A percentile compares a stretch with the other conserved stretches of the same genome.
Evolutionary conservation across 1,284 basidiomycete genomes (phyloP).

Genomic region (Moniliophthora roreri): DNA sequence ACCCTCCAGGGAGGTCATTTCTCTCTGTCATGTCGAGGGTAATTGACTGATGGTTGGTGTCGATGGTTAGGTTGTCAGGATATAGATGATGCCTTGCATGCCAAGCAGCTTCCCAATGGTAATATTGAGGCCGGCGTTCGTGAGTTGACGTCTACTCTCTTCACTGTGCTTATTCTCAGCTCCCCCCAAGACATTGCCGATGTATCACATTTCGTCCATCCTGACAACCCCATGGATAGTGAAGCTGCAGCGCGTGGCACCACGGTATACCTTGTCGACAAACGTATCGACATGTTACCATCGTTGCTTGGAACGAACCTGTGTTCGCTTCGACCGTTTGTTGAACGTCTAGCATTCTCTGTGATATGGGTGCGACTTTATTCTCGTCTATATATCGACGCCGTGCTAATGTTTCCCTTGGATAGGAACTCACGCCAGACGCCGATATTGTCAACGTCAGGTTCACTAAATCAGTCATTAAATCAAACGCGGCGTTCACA

Average conservation of each 20-base stretch:
- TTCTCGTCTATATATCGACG: slow-evolving; percentile 1
- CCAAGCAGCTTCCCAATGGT: slow-evolving; percentile 84
- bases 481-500: slow-evolving; percentile 95
- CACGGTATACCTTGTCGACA: slow-evolving; percentile 98
- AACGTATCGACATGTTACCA: slow-evolving; percentile 98
- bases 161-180: background rate
- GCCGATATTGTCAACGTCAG: slow-evolving; percentile 90
- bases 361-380: slow-evolving; percentile 83
- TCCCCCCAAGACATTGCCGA: slow-evolving; percentile 88
- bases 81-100: slow-evolving; percentile 99
- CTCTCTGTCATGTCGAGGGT: too few species aligned
- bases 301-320: slow-evolving; percentile 93
- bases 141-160: slow-evolving; percentile 48
- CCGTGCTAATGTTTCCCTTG: slow-evolving; percentile 8
- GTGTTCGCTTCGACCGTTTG: slow-evolving; percentile 90
- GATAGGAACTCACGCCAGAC: slow-evolving; percentile 80
- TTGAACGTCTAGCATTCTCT: slow-evolving; percentile 95
- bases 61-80: slow-evolving; percentile 82
- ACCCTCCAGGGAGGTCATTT: slow-evolving; percentile 78
- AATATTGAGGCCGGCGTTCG: slow-evolving; percentile 98
- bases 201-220: slow-evolving; percentile 94
- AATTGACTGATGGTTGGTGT: too few species aligned
- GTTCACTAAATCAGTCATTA: slow-evolving; percentile 96
- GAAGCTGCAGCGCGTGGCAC: slow-evolving; percentile 96
- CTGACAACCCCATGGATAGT: slow-evolving; percentile 95